Evolutionary conservation across 768 basidiomycete genomes (phyloP).

Genomic region (Psilocybe tampanensis): DNA sequence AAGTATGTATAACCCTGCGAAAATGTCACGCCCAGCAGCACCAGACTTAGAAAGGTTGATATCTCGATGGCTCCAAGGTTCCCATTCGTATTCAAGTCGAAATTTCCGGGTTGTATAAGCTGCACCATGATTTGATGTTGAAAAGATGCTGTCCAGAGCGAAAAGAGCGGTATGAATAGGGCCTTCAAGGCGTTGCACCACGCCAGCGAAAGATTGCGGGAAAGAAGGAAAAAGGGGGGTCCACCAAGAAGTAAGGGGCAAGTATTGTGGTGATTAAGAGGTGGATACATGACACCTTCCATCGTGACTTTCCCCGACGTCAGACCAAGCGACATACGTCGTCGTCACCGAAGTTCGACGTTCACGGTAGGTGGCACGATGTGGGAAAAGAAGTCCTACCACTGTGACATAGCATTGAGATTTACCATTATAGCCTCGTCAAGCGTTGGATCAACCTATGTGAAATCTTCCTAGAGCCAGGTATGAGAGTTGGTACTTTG

Average conservation of each 20-base stretch:
- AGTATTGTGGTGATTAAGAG: background rate
- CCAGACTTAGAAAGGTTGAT: constrained; percentile 13
- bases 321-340: too few species aligned
- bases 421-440: too few species aligned
- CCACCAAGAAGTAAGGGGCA: background rate
- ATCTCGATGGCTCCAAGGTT: constrained; percentile 14
- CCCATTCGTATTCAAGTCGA: constrained; percentile 3
- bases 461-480: too few species aligned
- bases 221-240: background rate
- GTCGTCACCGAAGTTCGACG: too few species aligned
- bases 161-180: background rate
- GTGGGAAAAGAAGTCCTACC: too few species aligned
- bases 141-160: constrained; percentile 1
- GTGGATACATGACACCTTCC: background rate
- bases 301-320: too few species aligned
- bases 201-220: background rate
- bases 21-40: constrained; percentile 8
- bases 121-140: background rate
- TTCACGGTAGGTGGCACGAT: too few species aligned
- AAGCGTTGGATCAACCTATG: too few species aligned
- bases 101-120: constrained; percentile 2
- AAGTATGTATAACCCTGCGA: constrained; percentile 13
- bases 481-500: too few species aligned
- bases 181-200: background rate
- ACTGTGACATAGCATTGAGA: too few species aligned